Evolutionary conservation across 768 basidiomycete species (phyloP), one percentile per base, ranked within the genome.

Genomic region (Hirschioporus abietinus): DNA sequence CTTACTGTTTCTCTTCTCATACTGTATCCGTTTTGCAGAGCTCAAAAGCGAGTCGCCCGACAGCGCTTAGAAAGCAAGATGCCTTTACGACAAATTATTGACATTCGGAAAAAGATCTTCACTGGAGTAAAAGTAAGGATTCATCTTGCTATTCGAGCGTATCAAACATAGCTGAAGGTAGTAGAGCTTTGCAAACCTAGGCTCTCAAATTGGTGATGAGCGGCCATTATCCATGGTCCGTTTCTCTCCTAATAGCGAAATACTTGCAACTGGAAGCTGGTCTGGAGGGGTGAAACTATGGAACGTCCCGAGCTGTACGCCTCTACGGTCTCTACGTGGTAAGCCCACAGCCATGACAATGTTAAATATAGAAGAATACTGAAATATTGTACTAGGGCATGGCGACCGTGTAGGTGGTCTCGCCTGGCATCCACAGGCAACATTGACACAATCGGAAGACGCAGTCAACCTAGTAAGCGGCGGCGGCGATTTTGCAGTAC

Each of bases 121-220:
- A 80, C 84, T 1, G 89, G 95, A 70, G 89, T 99, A 71, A 96
- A 97, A 82, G 95, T 95, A 69, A 68, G 85, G 73, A 15, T 20
- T 6, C 60, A 8, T 63, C 64, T 15, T 27, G 61, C 18, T 62
- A 35, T 42, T 24, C 17, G 5, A 52, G 65, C 25, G 10, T 3
- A 58, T n/a, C 36, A 20, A 2, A 20, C 36, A n/a, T 35, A n/a
- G 27, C 42, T 57, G 23, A 20, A n/a, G 27, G 25, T 1, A 34
- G 0, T 71, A 96, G 93, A 92, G 88, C 77, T 95, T 92, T 76
- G 83, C 88, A 62, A 96, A 95, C 72, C 86, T 99, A 60, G 97
- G 97, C 25, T 98, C 97, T 0, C 96, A 99, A 83, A 95, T 99
- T 70, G 97, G 95, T 65, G 97, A 98, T 76, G 95, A 97, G 70